Conservation (phyloP, 768 basidiomycete species). For the Cyathus striatus region DNA sequence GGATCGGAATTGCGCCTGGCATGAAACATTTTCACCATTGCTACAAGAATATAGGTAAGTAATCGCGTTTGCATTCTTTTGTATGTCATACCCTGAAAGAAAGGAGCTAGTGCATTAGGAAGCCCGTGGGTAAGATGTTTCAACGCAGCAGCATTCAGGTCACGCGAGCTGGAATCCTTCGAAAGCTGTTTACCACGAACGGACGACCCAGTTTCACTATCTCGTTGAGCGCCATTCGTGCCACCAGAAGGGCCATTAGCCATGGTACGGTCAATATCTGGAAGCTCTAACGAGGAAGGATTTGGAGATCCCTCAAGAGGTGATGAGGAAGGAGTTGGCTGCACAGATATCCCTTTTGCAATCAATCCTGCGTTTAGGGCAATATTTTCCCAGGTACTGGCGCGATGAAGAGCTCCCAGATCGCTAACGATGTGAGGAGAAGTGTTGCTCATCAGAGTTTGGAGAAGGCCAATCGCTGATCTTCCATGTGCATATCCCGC, state of each 20-base stretch:
- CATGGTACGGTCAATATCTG: slow-evolving; percentile 23
- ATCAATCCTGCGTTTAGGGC: slow-evolving; percentile 58
- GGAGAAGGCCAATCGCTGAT: slow-evolving; percentile 67
- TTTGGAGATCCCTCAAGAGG: slow-evolving; percentile 46
- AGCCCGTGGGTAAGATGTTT: slow-evolving; percentile 78
- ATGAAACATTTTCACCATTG: slow-evolving; percentile 84
- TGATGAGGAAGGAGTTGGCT: slow-evolving; percentile 35
- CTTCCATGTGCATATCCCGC: slow-evolving; percentile 80
- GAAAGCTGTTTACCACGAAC: slow-evolving; percentile 17
- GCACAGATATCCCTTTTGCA: slow-evolving; percentile 48
- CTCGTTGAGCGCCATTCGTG: slow-evolving; percentile 22
- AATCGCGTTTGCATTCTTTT: too few relatives aligned
- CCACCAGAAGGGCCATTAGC: slow-evolving; percentile 23
- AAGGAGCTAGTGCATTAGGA: slow-evolving; percentile 69
- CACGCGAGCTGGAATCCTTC: slow-evolving; percentile 40
- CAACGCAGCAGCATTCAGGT: slow-evolving; percentile 69
- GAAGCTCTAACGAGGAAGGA: slow-evolving; percentile 34
- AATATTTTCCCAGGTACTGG: slow-evolving; percentile 85
- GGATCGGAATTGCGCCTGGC: slow-evolving; percentile 73
- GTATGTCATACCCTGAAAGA: slow-evolving; percentile 87
- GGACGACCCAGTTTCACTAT: slow-evolving; percentile 8
- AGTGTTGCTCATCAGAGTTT: slow-evolving; percentile 63
- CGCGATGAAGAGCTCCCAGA: slow-evolving; percentile 77
- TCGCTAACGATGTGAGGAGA: slow-evolving; percentile 61
- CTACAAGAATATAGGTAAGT: slow-evolving; percentile 28